These are phyloP conservation scores for Fusarium sororula DNA, from an alignment of 2,329 filamentous ascomycete genomes.

Conservation along the genomic window DNA sequence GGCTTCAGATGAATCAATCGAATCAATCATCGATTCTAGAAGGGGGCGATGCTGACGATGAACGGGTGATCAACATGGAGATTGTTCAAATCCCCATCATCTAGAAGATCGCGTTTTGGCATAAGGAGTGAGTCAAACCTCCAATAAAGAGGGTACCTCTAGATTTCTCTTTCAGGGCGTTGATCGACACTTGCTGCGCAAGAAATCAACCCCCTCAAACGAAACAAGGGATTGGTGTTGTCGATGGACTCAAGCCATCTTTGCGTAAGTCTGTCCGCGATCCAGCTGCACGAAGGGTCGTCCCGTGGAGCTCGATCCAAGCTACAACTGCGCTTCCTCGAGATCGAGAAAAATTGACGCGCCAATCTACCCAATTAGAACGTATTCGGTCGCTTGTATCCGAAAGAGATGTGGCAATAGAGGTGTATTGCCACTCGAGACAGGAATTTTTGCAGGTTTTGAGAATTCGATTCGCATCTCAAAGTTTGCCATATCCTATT, in stretches of 20 bases:
- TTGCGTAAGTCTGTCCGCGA: constrained; percentile 3
- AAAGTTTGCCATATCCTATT: constrained; percentile 11
- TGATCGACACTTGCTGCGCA: constrained; percentile 17
- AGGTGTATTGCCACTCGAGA: constrained; percentile 25
- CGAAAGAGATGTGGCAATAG: constrained; percentile 17
- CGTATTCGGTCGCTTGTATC: constrained; percentile 8
- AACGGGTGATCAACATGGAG: constrained; percentile 22
- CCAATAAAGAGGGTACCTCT: not conserved
- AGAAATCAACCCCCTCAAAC: not conserved
- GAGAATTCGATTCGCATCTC: constrained; percentile 11
- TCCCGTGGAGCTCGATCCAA: constrained; percentile 41
- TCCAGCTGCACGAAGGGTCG: constrained; percentile 40
- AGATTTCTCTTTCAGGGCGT: not conserved
- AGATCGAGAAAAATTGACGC: constrained; percentile 38
- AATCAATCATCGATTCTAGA: not conserved
- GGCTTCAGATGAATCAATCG: not conserved
- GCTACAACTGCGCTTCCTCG: constrained; percentile 41
- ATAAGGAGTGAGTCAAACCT: not conserved
- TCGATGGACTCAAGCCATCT: constrained; percentile 9
- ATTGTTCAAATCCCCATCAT: constrained; percentile 13
- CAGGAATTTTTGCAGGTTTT: not conserved
- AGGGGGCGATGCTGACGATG: not conserved
- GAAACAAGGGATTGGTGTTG: not conserved
- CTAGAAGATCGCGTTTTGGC: not conserved
- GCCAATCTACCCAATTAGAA: constrained; percentile 26